Evolutionary conservation across 2,329 filamentous ascomycete genomes (phyloP).

Genomic region (Cercospora zeina): DNA sequence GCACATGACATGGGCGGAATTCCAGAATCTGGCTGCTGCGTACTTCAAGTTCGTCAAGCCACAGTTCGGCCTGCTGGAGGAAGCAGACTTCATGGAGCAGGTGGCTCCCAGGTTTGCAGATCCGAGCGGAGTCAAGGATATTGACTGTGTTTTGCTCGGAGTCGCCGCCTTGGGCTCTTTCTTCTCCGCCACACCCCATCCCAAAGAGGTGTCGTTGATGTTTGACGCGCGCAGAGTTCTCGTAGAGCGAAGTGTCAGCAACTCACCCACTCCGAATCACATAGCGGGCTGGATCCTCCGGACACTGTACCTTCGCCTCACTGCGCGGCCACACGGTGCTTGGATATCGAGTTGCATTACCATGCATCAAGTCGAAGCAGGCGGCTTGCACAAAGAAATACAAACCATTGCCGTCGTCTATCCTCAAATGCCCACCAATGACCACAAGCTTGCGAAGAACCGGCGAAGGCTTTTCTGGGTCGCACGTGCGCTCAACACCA

Average conservation of each 20-base stretch:
- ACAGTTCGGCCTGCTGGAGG: conserved; percentile 54
- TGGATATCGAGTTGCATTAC: conserved; percentile 60
- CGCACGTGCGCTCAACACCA: conserved; percentile 59
- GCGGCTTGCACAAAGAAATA: conserved; percentile 50
- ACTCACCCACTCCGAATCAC: conserved; percentile 40
- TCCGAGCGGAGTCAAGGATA: conserved; percentile 37
- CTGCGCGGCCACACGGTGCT: conserved; percentile 54
- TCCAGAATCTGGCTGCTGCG: conserved; percentile 39
- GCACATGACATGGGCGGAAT: conserved; percentile 36
- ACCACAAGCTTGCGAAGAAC: conserved; percentile 38
- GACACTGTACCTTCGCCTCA: conserved; percentile 56
- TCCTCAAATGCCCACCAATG: conserved; percentile 32
- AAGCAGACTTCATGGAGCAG: conserved; percentile 38
- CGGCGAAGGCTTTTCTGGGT: conserved; percentile 48
- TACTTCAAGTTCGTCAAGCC: conserved; percentile 58
- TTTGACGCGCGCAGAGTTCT: conserved; percentile 51
- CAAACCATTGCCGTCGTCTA: conserved; percentile 41
- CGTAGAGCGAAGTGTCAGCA: conserved; percentile 32
- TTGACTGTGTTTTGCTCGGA: conserved; percentile 55
- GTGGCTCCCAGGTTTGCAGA: conserved; percentile 34
- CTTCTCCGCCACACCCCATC: conserved; percentile 50
- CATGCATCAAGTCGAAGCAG: conserved; percentile 61
- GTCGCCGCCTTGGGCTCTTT: conserved; percentile 58
- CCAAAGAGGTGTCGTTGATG: conserved; percentile 50
- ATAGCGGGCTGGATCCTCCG: conserved; percentile 57